phyloP scores from a whole-genome alignment of 257 asterid species.

The Linaria vulgaris region DNA sequence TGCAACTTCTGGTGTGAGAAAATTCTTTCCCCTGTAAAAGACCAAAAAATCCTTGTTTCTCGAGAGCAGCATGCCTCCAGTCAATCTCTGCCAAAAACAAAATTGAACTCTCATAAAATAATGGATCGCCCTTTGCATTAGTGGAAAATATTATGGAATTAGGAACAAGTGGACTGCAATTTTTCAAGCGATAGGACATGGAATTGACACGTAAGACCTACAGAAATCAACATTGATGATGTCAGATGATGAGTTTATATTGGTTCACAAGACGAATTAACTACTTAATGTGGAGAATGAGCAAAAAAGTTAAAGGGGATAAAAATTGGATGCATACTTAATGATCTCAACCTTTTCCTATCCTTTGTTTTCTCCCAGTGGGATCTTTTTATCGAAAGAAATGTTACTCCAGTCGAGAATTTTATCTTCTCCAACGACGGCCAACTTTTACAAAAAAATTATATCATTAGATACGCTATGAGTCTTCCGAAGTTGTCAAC shows the following conservation, averaged over 20 bases:
- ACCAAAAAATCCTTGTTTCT: conserved; percentile 95
- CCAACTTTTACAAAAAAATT: neutral
- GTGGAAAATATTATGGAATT: neutral
- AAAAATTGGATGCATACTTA: neutral
- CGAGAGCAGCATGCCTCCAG: conserved; percentile 82
- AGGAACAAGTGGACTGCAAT: conserved; percentile 8
- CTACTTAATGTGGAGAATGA: neutral
- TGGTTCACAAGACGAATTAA: neutral
- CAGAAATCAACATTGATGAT: conserved; percentile 2
- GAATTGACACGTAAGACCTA: neutral
- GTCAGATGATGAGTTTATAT: neutral
- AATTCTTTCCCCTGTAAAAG: conserved; percentile 86
- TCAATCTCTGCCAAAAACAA: conserved; percentile 65
- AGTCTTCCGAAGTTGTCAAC: neutral
- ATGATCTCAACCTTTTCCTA: neutral
- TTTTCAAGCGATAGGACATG: neutral
- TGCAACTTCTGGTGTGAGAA: conserved; percentile 82
- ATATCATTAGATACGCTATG: neutral
- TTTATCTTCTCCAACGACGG: neutral
- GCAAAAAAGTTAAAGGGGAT: neutral
- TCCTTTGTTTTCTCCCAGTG: neutral
- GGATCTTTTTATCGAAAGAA: neutral
- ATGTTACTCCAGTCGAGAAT: neutral
- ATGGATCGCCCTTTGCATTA: conserved; percentile 4
- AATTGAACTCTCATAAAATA: neutral